Conservation (phyloP, 176 grass and related monocot genomes). For the Juncus effusus region DNA sequence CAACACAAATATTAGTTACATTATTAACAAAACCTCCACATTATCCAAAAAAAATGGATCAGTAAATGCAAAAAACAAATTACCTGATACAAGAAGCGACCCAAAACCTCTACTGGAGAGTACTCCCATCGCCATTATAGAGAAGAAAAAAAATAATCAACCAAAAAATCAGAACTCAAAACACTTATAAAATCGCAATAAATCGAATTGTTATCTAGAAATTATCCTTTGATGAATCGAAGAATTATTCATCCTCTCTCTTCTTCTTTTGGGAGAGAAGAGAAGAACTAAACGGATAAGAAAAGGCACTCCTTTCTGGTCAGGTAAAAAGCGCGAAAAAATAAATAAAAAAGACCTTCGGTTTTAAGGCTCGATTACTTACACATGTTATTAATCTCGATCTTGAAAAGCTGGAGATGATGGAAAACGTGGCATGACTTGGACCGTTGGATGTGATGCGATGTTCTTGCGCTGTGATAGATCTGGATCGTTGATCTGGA, state of each 20-base stretch:
- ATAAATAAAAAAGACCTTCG: too few relatives aligned
- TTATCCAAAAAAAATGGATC: neutral
- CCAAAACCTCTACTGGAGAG: constrained; percentile 46
- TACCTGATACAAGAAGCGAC: constrained; percentile 43
- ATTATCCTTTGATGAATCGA: neutral
- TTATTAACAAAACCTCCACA: too few relatives aligned
- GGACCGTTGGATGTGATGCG: constrained; percentile 4
- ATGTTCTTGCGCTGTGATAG: too few relatives aligned
- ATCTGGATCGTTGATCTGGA: too few relatives aligned
- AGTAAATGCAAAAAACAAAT: too few relatives aligned
- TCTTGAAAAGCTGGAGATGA: too few relatives aligned
- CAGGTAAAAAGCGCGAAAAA: neutral
- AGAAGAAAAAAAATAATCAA: too few relatives aligned
- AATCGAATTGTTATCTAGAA: neutral
- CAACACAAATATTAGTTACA: too few relatives aligned
- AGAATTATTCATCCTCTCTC: too few relatives aligned
- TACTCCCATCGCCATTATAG: constrained; percentile 57
- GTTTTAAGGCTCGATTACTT: too few relatives aligned
- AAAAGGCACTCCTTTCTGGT: neutral
- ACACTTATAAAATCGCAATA: neutral
- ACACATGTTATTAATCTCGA: too few relatives aligned
- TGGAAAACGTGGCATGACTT: neutral
- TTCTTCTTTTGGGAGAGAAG: constrained; percentile 11
- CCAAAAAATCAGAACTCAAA: too few relatives aligned
- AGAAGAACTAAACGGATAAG: neutral